Evolutionary conservation across 2,329 filamentous ascomycete genomes (phyloP), one percentile per base, ranked within the genome.

Genomic region (Lachnellula cervina): DNA sequence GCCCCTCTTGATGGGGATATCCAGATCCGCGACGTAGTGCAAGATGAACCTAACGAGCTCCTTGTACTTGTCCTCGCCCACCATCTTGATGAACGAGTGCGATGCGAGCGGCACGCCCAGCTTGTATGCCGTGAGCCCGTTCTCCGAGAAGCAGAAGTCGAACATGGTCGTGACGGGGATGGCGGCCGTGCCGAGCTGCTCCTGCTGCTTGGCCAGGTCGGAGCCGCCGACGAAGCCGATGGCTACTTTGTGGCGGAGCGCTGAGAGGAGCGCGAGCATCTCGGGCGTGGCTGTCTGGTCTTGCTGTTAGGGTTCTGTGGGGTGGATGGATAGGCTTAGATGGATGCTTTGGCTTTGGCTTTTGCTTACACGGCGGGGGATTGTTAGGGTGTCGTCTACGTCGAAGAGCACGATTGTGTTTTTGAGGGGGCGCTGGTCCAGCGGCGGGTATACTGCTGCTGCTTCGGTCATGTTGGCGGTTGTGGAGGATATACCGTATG

Each of bases 111-210:
- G 80, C 71, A 86, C 74, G 67, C 93, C 94, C 68, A 92, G 76
- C 69, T 91, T 90, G 80, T 82, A 96, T 44, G 93, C 94, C 1
- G 89, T 95, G 64, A 99, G 83, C 11, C 94, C 94, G 76, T 99
- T 99, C 78, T 99, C 94, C 57, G 91, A 80, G 77, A 99, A 99
- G 82, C 88, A 94, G 77, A 90, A 99, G 79, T 99, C 94, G 79
- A 99, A 99, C 68, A 97, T 85, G 59, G 83, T 79, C 51, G 86
- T 91, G 59, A 97, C 93, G 65, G 78, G 72, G 64, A 87, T 80
- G 28, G 75, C 73, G 56, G 80, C 76, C 4, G 83, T 80, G 71
- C 91, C 91, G 59, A 97, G 83, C 77, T 97, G 93, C 75, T 97
- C 94, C 75, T 97, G 90, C 76, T 97, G 94, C 79, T 99, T 97